These are phyloP conservation scores for Eudorina sp. DNA, from an alignment of 139 green algal genomes.

Conservation along the genomic window DNA sequence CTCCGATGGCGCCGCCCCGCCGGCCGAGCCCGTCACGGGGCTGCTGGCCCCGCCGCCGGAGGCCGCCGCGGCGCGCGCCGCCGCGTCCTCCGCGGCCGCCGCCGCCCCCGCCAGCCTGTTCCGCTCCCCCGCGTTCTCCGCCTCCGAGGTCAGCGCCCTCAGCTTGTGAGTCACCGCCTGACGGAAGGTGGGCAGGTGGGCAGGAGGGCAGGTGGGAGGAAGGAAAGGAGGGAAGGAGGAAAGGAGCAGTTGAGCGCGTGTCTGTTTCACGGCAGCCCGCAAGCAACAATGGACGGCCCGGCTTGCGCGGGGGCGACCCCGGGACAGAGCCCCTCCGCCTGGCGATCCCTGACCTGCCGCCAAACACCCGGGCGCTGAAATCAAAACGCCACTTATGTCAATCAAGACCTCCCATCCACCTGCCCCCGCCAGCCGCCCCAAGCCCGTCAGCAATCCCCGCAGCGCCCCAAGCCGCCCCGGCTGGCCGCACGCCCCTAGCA, in stretches of 20 bases:
- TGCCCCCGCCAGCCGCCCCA: no score
- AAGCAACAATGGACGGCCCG: no score
- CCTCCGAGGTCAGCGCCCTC: constrained; percentile 28
- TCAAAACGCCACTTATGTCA: no score
- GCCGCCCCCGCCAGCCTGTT: constrained; percentile 29
- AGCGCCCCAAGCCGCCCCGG: not conserved
- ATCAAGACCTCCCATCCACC: no score
- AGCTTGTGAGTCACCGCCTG: constrained; percentile 36
- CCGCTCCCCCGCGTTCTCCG: constrained; percentile 19
- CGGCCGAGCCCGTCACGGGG: not conserved
- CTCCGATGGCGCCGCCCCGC: not conserved
- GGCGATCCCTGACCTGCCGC: no score
- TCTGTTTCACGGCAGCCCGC: no score
- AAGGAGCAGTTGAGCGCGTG: not conserved
- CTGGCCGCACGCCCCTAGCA: not conserved
- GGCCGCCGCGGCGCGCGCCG: not conserved
- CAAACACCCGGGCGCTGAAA: no score
- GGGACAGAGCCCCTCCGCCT: no score
- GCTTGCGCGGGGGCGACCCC: no score
- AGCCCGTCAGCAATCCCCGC: not conserved
- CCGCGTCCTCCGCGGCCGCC: not conserved
- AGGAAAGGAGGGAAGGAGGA: not conserved
- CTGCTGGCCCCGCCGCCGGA: not conserved
- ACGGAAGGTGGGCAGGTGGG: not conserved
- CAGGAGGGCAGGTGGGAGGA: not conserved